Conservation (phyloP, 169 alveolate genomes). For the Plasmodium berghei region DNA sequence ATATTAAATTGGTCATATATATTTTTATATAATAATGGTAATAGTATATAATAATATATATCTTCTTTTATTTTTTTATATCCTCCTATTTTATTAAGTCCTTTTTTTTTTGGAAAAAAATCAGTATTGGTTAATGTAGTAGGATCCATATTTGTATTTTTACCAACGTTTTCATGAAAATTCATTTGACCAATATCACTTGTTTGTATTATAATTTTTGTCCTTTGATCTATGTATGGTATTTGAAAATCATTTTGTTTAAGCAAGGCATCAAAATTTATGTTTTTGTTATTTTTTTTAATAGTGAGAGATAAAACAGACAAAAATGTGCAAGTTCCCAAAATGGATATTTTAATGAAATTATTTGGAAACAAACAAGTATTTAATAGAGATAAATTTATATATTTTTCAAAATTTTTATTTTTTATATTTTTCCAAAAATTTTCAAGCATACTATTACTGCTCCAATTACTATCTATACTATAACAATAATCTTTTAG, state of each 20-base stretch:
- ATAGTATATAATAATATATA: slow-evolving; percentile 73
- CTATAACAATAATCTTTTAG: slow-evolving; percentile 26
- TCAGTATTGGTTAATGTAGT: background rate
- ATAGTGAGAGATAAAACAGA: background rate
- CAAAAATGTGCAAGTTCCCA: slow-evolving; percentile 40
- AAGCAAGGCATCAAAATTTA: background rate
- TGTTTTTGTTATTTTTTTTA: slow-evolving; percentile 29
- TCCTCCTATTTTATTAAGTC: slow-evolving; percentile 80
- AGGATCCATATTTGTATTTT: background rate
- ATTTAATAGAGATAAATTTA: slow-evolving; percentile 62
- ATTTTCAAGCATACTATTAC: slow-evolving; percentile 22
- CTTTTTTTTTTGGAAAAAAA: slow-evolving; percentile 24
- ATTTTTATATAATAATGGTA: slow-evolving; percentile 77
- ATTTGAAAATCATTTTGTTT: slow-evolving; percentile 5
- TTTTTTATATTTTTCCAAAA: slow-evolving; percentile 60
- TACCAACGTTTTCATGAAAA: background rate
- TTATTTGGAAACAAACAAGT: slow-evolving; percentile 46
- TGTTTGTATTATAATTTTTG: slow-evolving; percentile 24
- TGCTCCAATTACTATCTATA: background rate
- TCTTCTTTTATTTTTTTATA: slow-evolving; percentile 77
- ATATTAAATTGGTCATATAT: slow-evolving; percentile 76
- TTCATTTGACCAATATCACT: background rate
- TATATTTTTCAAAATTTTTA: slow-evolving; percentile 64
- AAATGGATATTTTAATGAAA: slow-evolving; percentile 22
- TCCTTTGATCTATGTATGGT: slow-evolving; percentile 29